Conservation (phyloP, 1,284 basidiomycete species). For the Heterobasidion occidentale region DNA sequence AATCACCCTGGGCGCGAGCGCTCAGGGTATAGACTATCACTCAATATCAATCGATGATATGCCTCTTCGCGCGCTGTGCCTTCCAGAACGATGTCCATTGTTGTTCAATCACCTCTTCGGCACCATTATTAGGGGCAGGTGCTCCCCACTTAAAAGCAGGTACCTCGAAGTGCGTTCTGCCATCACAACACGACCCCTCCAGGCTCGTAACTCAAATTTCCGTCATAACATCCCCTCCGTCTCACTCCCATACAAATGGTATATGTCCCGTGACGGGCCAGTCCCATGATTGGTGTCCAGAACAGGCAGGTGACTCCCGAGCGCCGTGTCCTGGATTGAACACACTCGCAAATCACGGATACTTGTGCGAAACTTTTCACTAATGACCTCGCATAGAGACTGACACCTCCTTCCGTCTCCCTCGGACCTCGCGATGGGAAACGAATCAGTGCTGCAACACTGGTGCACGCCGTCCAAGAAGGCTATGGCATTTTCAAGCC, state of each 20-base stretch:
- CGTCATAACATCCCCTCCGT: conserved; percentile 1
- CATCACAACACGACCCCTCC: too few relatives aligned
- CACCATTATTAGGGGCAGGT: too few relatives aligned
- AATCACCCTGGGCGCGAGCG: too few relatives aligned
- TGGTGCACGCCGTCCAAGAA: conserved; percentile 16
- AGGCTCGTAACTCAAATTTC: not conserved
- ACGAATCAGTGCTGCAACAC: conserved; percentile 14
- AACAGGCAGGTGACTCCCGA: conserved; percentile 19
- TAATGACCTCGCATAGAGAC: too few relatives aligned
- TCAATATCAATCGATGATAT: too few relatives aligned
- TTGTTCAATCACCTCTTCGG: too few relatives aligned
- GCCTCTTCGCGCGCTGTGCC: too few relatives aligned
- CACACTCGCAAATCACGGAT: conserved; percentile 38
- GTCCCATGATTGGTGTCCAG: conserved; percentile 14
- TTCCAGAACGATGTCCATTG: too few relatives aligned
- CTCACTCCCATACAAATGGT: conserved; percentile 1
- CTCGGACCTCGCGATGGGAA: conserved; percentile 18
- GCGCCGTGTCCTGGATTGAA: conserved; percentile 44
- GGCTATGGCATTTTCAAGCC: conserved; percentile 18
- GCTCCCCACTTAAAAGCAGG: too few relatives aligned
- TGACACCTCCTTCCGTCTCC: too few relatives aligned
- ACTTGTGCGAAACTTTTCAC: conserved; percentile 13
- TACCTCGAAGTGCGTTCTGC: too few relatives aligned
- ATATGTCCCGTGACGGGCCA: conserved; percentile 5
- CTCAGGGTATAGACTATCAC: too few relatives aligned